Evolutionary conservation across 2,329 filamentous ascomycete species (phyloP).

Genomic region (Tolypocladium ovalisporum): DNA sequence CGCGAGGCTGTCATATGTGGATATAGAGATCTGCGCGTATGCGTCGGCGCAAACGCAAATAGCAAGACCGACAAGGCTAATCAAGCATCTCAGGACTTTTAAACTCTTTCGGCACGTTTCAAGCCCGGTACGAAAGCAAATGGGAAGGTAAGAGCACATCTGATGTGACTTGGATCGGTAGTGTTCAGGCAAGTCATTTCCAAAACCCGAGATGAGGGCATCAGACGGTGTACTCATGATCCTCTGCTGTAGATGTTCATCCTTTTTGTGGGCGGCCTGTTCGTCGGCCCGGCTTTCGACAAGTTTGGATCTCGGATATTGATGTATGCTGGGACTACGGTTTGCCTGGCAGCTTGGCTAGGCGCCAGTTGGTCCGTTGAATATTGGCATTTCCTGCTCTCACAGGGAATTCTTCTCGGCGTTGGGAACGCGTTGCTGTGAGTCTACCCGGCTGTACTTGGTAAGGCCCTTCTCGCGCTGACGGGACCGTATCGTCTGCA

Average conservation of each 20-base stretch:
- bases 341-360: slow-evolving; percentile 26
- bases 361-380: slow-evolving; percentile 16
- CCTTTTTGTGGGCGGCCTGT: slow-evolving; percentile 24
- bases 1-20: too few species aligned
- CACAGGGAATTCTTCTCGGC: slow-evolving; percentile 30
- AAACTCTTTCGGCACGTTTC: slow-evolving; percentile 42
- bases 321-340: slow-evolving; percentile 21
- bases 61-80: neutral
- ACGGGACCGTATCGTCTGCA: neutral
- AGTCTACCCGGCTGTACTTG: neutral
- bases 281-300: slow-evolving; percentile 29
- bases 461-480: neutral
- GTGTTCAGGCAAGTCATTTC: slow-evolving; percentile 11
- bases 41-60: too few species aligned
- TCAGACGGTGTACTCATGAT: neutral
- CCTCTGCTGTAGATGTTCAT: slow-evolving; percentile 20
- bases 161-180: slow-evolving; percentile 31
- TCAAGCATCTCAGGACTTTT: slow-evolving; percentile 10
- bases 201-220: neutral
- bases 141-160: slow-evolving; percentile 18
- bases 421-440: slow-evolving; percentile 25
- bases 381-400: slow-evolving; percentile 26
- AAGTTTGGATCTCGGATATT: slow-evolving; percentile 23
- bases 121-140: slow-evolving; percentile 34
- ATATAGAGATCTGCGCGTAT: too few species aligned